phyloP scores from a whole-genome alignment of 306 rosid species.

The Delonix regia region DNA sequence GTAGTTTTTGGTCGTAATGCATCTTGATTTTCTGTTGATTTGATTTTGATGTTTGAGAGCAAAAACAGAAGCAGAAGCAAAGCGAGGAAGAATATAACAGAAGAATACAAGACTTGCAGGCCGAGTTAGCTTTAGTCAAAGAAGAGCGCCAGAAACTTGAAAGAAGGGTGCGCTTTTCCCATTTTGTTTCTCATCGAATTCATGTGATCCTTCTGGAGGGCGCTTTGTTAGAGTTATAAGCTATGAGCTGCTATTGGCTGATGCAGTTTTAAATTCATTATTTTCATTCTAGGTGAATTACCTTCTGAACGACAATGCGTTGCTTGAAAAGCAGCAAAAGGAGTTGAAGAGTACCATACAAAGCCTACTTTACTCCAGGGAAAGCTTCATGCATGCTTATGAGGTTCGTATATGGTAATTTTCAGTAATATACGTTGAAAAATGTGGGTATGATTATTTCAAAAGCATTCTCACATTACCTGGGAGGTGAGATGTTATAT shows the following conservation, averaged over 20 bases:
- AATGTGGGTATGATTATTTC: no score
- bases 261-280: background rate
- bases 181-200: background rate
- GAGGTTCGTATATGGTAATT: conserved; percentile 51
- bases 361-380: conserved; percentile 62
- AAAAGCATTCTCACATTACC: no score
- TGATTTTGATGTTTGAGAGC: conserved; percentile 32
- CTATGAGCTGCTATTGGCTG: background rate
- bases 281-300: conserved; percentile 53
- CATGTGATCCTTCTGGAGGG: background rate
- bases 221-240: background rate
- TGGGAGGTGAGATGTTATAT: no score
- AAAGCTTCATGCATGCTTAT: conserved; percentile 57
- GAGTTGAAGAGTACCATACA: conserved; percentile 68
- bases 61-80: conserved; percentile 65
- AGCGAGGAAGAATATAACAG: conserved; percentile 66
- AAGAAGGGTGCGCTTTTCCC: conserved; percentile 49
- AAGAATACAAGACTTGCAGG: conserved; percentile 63
- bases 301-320: conserved; percentile 61
- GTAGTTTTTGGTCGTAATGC: background rate
- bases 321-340: conserved; percentile 72
- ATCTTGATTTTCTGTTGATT: background rate
- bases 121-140: conserved; percentile 55
- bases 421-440: conserved; percentile 1
- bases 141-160: conserved; percentile 62